phyloP scores from a whole-genome alignment of 345 rosid species.

The Eucalyptus caleyi region DNA sequence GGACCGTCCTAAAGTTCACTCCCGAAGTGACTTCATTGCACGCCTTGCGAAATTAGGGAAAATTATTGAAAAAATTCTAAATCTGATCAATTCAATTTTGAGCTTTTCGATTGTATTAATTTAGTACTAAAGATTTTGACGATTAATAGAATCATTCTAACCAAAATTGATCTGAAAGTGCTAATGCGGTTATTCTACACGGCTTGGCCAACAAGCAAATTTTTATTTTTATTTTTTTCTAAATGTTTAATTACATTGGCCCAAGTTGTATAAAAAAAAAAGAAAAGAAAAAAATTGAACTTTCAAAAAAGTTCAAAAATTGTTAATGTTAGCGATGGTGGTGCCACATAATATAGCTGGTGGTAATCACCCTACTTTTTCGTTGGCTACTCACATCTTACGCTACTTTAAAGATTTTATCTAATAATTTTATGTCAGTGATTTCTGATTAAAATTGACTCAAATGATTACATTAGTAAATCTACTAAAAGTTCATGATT shows the following conservation, averaged over 20 bases:
- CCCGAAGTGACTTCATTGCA: neutral
- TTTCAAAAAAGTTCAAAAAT: too few species aligned
- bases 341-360: too few species aligned
- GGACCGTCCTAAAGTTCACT: neutral
- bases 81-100: neutral
- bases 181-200: fast-evolving
- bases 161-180: neutral
- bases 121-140: too few species aligned
- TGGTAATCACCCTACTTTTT: too few species aligned
- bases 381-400: too few species aligned
- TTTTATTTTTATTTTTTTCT: too few species aligned
- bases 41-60: neutral
- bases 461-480: neutral
- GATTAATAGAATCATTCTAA: too few species aligned
- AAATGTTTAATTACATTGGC: neutral
- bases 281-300: too few species aligned
- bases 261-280: neutral
- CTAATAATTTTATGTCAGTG: too few species aligned
- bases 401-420: too few species aligned
- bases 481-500: neutral
- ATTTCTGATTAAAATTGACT: neutral
- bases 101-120: too few species aligned
- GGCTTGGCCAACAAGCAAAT: neutral
- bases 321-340: fast-evolving
- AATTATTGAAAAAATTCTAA: too few species aligned